phyloP scores from a whole-genome alignment of 768 basidiomycete genomes.

The Dendrothele bispora region DNA sequence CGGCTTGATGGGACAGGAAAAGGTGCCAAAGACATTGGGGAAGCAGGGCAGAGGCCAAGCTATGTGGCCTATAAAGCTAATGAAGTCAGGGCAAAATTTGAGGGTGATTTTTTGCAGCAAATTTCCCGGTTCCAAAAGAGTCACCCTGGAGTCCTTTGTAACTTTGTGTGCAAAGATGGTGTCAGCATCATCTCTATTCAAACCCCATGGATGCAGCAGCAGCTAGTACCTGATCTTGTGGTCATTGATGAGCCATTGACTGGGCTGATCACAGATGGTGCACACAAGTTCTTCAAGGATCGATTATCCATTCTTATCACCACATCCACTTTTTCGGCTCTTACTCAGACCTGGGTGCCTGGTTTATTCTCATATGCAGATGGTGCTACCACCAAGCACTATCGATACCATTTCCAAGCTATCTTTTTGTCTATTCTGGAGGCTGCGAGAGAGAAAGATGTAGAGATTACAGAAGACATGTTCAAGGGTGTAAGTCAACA shows the following conservation, averaged over 20 bases:
- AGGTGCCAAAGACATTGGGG: not conserved
- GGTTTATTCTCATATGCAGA: not conserved
- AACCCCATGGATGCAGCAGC: not conserved
- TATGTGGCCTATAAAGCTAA: not conserved
- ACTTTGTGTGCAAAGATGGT: not conserved
- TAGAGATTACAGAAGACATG: not conserved
- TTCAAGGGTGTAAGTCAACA: not conserved
- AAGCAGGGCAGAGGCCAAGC: not conserved
- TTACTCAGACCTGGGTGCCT: not conserved
- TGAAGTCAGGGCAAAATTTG: not conserved
- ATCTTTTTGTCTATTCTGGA: not conserved
- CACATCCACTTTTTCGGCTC: not conserved
- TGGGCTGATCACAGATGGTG: not conserved
- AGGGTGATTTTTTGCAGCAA: not conserved
- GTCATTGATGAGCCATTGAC: not conserved
- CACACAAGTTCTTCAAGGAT: not conserved
- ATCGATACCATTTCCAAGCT: not conserved
- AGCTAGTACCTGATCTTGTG: not conserved
- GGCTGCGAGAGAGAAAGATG: not conserved
- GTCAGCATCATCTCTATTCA: not conserved
- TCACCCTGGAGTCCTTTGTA: not conserved
- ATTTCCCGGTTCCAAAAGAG: not conserved
- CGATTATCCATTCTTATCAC: not conserved
- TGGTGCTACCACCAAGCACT: not conserved
- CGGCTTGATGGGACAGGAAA: not conserved